Base-by-base conservation (phyloP, 2,329 filamentous ascomycete species). In the Didymella keratinophila region DNA sequence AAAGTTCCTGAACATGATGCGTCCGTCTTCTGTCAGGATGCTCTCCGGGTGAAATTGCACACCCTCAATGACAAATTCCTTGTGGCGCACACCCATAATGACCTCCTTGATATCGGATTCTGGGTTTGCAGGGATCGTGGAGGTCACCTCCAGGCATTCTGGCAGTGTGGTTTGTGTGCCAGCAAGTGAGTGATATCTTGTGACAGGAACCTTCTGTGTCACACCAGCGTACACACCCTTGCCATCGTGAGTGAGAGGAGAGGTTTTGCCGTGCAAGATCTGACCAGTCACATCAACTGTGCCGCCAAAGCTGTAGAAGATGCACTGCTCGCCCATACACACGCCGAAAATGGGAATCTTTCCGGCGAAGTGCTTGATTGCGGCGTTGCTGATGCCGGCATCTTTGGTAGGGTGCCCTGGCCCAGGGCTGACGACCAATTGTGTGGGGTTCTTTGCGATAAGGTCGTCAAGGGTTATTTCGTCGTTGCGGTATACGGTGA, bases 31-130 rank as follows among this genome's bases (percentile, higher is more conserved):
- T 0, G 94, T 97, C 50, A 99, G 81, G 57, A 99, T 99, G 75
- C 94, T 98, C 78, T 99, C 95, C 0, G 95, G 95, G 69, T 99
- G 95, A 70, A 98, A 99, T 74, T 99, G 95, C 16, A 99, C 95
- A 39, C 93, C 95, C 77, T 99, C 95, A n/a, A 98, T 84, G 1
- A 91, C 86, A 70, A 89, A 90, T 72, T 95, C 86, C 80, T 94
- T 97, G 81, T 99, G 95, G 44, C 95, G 89, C 44, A 99, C 91
- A 45, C 95, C 95, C 90, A 98, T 97, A 68, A 99, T 99, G 59
- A 98, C 88, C 28, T 91, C 91, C 64, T 90, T 92, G 28, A 87
- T 87, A 50, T 89, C 89, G 72, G 93, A 91, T 16, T 82, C 80
- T n/a, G 89, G 87, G 64, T 87, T 87, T 30, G 88, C 85, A 4